Evolutionary conservation across 2,329 filamentous ascomycete species (phyloP).

Genomic region (Phyllosticta paracitricarpa): DNA sequence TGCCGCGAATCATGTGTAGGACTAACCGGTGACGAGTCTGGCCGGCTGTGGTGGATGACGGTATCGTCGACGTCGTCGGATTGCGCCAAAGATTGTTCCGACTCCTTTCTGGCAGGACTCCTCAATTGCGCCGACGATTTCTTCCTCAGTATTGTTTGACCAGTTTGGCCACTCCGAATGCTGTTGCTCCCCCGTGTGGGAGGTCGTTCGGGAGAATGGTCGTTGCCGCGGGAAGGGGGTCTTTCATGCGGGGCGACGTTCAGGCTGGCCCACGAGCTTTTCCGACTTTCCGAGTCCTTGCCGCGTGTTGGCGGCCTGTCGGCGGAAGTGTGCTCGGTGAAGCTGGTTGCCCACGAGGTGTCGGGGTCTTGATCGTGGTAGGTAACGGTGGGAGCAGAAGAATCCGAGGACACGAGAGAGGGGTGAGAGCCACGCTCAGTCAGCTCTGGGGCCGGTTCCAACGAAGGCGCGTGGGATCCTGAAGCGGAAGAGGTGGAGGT

Average conservation of each 20-base stretch:
- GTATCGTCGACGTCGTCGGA: constrained; percentile 25
- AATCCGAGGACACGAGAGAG: neutral
- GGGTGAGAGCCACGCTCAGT: neutral
- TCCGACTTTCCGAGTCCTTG: constrained; percentile 1
- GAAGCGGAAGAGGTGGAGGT: neutral
- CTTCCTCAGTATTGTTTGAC: neutral
- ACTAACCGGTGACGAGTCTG: constrained; percentile 1
- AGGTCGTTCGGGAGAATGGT: neutral
- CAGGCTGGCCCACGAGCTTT: constrained; percentile 7
- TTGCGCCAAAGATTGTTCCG: constrained; percentile 24
- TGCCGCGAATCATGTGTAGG: constrained; percentile 4
- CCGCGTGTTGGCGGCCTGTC: constrained; percentile 5
- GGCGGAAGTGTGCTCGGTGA: neutral
- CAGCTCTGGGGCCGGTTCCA: neutral
- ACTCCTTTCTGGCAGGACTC: constrained; percentile 2
- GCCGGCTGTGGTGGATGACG: constrained; percentile 25
- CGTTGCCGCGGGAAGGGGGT: constrained; percentile 1
- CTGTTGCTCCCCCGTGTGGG: constrained; percentile 18
- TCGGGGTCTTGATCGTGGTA: constrained; percentile 6
- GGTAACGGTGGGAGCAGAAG: constrained; percentile 6
- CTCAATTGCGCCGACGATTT: neutral
- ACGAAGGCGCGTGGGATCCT: neutral
- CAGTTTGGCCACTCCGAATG: constrained; percentile 19
- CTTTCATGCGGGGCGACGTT: constrained; percentile 21
- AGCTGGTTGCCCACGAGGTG: neutral